Base-by-base conservation (phyloP, 2,329 filamentous ascomycete genomes). In the Fusarium sp. region DNA sequence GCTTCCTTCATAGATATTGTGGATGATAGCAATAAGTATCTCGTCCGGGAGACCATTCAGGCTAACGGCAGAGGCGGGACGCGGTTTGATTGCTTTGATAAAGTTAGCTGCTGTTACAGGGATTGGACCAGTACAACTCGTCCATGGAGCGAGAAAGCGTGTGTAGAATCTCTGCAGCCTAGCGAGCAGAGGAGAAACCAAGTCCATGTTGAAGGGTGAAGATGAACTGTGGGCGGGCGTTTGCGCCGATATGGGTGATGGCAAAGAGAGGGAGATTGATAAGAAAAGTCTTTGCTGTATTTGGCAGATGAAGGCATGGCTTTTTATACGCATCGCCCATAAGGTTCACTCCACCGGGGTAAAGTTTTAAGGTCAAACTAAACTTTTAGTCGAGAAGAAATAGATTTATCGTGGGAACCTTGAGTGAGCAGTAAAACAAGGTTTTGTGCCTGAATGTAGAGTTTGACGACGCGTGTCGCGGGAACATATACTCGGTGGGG, bases 371-470 rank as follows among this genome's bases (percentile, higher is more conserved):
- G 6, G 15, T 3, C 6, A 15, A 18, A 7, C 4, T 12, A 12
- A 44, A 4, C 7, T 44, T 25, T 44, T 25, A 1, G 7, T 19
- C 3, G 0, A 18, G n/a, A 44, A 18, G 4, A 12, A 25, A 18
- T 12, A 4, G 19, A 18, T 1, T 12, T 44, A 18, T 0, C 19
- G 2, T 27, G 5, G 9, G 23, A 27, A 19, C 23, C 4, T 10
- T 5, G 1, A 4, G 8, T 21, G 1, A 10, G 8, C 0, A 4
- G 12, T 15, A 27, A 27, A 45, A 21, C 2, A 21, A 4, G 1
- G 9, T 7, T 27, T 27, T 0, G 9, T 7, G 44, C 18, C 25
- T 27, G 1, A 5, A 27, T 0, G 21, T 27, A 21, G 25, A 21
- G 12, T 45, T 21, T 4, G 8, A 45, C 8, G 1, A 19, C 5